Percentiles rank a stretch among this genome's conserved stretches.
Conservation (phyloP, 2,329 filamentous ascomycete species). For the Ceratocystis destructans region DNA sequence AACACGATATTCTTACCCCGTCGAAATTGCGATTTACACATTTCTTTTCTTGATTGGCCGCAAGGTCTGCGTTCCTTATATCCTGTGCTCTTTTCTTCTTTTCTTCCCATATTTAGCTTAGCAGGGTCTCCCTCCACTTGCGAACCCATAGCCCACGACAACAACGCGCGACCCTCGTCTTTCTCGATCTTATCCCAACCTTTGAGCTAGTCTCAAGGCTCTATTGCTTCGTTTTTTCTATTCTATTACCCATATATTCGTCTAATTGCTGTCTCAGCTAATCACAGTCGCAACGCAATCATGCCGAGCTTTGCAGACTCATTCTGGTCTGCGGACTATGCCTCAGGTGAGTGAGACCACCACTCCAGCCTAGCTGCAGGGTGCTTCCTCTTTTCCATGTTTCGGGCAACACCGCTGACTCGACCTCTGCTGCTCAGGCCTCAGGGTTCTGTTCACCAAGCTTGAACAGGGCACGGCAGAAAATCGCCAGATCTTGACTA, state of each 20-base stretch:
- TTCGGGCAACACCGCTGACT: background rate
- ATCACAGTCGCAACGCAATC: conserved; percentile 28
- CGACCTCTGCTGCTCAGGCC: conserved; percentile 35
- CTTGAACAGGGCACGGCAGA: conserved; percentile 92
- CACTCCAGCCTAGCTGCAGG: background rate
- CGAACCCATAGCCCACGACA: background rate
- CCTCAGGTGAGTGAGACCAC: conserved; percentile 51
- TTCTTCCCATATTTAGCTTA: background rate
- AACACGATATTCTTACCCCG: background rate
- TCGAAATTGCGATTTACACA: background rate
- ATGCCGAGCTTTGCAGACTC: conserved; percentile 90
- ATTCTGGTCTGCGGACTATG: conserved; percentile 97
- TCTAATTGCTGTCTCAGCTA: background rate
- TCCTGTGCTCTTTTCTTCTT: background rate
- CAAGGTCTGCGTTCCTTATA: conserved; percentile 3
- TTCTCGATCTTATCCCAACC: background rate
- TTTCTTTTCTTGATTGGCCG: background rate
- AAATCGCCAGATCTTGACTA: conserved; percentile 82
- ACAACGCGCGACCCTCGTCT: background rate
- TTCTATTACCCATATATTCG: background rate
- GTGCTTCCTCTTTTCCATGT: too few species aligned
- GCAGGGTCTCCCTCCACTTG: background rate
- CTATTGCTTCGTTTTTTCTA: too few species aligned
- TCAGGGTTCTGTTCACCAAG: conserved; percentile 91
- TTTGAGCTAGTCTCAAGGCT: conserved; percentile 3